Percentiles rank a stretch among this genome's conserved stretches.
These are phyloP conservation scores for Schrenkiella parvula DNA, from an alignment of 345 rosid species.

Conservation along the genomic window DNA sequence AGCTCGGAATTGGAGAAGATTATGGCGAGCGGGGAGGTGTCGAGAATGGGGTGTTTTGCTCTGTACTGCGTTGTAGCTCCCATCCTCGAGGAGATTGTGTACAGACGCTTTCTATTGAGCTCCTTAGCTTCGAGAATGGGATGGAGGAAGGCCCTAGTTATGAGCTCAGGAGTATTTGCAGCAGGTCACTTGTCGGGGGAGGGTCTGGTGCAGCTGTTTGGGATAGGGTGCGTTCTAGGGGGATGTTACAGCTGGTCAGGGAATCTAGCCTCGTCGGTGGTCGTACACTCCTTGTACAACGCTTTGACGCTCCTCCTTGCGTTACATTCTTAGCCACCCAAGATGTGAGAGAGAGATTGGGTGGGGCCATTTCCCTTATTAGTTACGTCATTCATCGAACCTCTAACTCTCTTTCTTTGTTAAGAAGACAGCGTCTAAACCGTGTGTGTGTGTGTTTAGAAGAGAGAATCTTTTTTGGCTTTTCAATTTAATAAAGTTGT, in stretches of 20 bases:
- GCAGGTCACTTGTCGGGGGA: constrained; percentile 76
- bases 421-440: constrained; percentile 16
- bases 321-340: background rate
- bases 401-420: background rate
- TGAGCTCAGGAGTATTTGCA: constrained; percentile 68
- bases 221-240: constrained; percentile 68
- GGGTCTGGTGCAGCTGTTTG: constrained; percentile 55
- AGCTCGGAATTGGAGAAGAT: constrained; percentile 55
- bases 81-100: constrained; percentile 65
- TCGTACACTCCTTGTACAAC: constrained; percentile 72
- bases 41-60: constrained; percentile 48
- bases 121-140: constrained; percentile 55
- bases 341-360: background rate
- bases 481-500: background rate
- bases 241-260: constrained; percentile 76
- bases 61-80: constrained; percentile 69
- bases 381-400: background rate
- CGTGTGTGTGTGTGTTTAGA: background rate
- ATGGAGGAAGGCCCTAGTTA: constrained; percentile 53
- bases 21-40: constrained; percentile 43
- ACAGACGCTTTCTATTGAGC: constrained; percentile 72
- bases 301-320: constrained; percentile 47
- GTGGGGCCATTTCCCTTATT: background rate
- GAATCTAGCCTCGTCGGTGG: constrained; percentile 54
- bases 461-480: background rate